Conservation (phyloP, 2,329 filamentous ascomycete genomes). For the Alternaria infectoria region DNA sequence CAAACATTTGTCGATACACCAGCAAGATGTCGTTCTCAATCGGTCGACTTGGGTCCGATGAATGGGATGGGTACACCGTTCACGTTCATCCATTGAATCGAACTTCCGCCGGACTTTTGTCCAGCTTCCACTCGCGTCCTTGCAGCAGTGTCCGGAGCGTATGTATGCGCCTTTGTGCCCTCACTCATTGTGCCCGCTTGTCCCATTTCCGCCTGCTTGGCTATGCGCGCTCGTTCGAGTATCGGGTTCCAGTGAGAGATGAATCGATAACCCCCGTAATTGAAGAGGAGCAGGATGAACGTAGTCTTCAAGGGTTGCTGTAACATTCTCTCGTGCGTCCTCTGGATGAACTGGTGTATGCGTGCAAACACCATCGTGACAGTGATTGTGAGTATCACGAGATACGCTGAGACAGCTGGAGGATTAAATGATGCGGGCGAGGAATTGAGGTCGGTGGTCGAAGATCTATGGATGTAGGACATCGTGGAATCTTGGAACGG, state of each 20-base stretch:
- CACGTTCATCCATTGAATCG: constrained; percentile 33
- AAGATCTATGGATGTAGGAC: background rate
- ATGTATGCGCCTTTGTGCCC: constrained; percentile 11
- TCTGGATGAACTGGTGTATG: constrained; percentile 17
- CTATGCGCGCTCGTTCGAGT: constrained; percentile 13
- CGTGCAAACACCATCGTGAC: constrained; percentile 19
- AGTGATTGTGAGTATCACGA: background rate
- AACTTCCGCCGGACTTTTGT: constrained; percentile 8
- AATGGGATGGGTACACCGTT: constrained; percentile 40
- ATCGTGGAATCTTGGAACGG: constrained; percentile 14
- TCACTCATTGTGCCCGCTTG: constrained; percentile 21
- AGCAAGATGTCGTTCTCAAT: background rate
- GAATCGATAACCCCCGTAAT: constrained; percentile 38
- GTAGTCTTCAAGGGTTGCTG: constrained; percentile 20
- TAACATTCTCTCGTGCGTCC: background rate
- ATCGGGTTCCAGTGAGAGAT: constrained; percentile 33
- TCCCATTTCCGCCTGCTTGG: constrained; percentile 14
- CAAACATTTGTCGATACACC: background rate
- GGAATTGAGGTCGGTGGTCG: constrained; percentile 1
- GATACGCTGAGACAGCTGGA: background rate
- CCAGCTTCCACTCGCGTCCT: constrained; percentile 1
- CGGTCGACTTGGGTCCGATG: background rate
- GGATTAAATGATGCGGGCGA: background rate
- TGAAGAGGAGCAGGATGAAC: constrained; percentile 24
- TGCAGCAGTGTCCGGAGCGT: constrained; percentile 5